Conservation (phyloP, 768 basidiomycete genomes). For the Kwoniella mangroviensis region DNA sequence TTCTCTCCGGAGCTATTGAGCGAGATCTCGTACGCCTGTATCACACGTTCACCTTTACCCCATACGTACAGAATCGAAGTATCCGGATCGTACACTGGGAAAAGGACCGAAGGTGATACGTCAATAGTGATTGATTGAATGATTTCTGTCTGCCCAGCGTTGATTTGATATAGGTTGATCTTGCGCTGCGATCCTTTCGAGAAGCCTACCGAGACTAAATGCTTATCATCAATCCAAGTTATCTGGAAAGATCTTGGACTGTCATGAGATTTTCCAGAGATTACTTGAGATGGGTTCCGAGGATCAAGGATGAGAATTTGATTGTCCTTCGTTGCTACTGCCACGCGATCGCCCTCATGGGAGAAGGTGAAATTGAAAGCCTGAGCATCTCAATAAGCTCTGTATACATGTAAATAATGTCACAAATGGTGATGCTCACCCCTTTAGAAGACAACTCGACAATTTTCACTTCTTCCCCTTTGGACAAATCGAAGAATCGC, state of each 20-base stretch:
- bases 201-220: conserved; percentile 57
- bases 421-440: conserved; percentile 23
- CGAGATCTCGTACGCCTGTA: conserved; percentile 55
- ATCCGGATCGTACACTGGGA: conserved; percentile 58
- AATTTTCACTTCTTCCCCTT: conserved; percentile 23
- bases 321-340: conserved; percentile 57
- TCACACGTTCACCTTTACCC: conserved; percentile 58
- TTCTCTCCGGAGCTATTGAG: conserved; percentile 27
- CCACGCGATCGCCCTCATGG: conserved; percentile 47
- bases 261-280: conserved; percentile 52
- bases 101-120: conserved; percentile 57
- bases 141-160: conserved; percentile 27
- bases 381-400: conserved; percentile 9
- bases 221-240: conserved; percentile 50
- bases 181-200: conserved; percentile 55
- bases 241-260: conserved; percentile 56
- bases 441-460: conserved; percentile 40
- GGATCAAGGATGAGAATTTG: conserved; percentile 56
- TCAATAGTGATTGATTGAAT: conserved; percentile 50
- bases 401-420: neutral
- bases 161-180: conserved; percentile 51
- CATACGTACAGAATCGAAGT: conserved; percentile 57
- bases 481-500: conserved; percentile 50
- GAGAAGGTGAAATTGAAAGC: conserved; percentile 54
- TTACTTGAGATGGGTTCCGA: conserved; percentile 27